Evolutionary conservation across 306 rosid genomes (phyloP), one percentile per base, ranked within the genome.

Genomic region (Sindora glabra): DNA sequence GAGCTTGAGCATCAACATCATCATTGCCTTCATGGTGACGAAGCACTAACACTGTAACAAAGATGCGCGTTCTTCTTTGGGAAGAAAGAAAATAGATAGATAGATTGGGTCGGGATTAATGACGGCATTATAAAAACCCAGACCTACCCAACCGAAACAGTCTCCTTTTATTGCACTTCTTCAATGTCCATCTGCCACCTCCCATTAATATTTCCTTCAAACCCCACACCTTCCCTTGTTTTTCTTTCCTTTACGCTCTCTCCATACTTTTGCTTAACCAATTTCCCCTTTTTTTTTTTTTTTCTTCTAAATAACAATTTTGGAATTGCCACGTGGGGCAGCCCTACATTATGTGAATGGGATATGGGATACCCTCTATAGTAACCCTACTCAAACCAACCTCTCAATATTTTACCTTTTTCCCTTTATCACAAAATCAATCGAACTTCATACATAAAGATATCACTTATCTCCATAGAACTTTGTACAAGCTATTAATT

Each of bases 61-160:
- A 63, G 5, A 42, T 57, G 5, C 15, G 24, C 46, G 37, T 45
- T 41, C 26, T 38, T 39, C 57, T 46, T 53, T 5, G 32, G 58
- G 71, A 25, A 48, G 78, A 37, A 12, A 56, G 56, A 17, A 45
- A 45, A 55, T 66, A 58, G 61, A 48, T 21, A 65, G 40, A 36
- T 56, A 12, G 42, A 36, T 15, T 70, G 54, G 60, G 6, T 67
- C 68, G 54, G 60, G 6, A 63, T 32, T 51, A 49, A 48, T 79
- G 62, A 82, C 84, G 67, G 86, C 82, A 80, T 65, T 71, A 81
- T 76, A 67, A 76, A 73, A 76, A 50, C 77, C 16, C 68, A 82
- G 71, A 91, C 95, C 97, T 88, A 91, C 91, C 95, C 75, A 85
- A 83, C 89, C 71, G 87, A 73, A 77, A 81, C 71, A 62, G 56